Percentiles rank a stretch among this genome's conserved stretches.
These are phyloP conservation scores for Euphorbia tirucalli DNA, from an alignment of 345 rosid genomes.

Conservation along the genomic window DNA sequence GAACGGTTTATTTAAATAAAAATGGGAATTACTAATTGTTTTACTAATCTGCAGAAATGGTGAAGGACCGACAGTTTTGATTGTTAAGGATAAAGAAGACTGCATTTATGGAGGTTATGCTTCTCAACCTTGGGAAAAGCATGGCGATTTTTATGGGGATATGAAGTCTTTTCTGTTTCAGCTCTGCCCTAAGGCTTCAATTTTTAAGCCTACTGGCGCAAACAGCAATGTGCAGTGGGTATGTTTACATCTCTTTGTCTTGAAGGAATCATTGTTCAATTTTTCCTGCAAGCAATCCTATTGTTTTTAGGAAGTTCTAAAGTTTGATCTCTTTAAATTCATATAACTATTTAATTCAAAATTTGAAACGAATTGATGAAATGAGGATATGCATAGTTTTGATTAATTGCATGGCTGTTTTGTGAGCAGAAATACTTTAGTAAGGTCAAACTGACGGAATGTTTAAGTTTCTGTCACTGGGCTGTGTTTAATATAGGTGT, in stretches of 20 bases:
- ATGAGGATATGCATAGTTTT: not conserved
- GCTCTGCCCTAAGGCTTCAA: slow-evolving; percentile 65
- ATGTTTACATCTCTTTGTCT: slow-evolving; percentile 14
- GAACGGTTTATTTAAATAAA: slow-evolving; percentile 15
- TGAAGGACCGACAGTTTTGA: slow-evolving; percentile 60
- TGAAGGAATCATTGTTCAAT: not conserved
- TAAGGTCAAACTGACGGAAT: too few relatives aligned
- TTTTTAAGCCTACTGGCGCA: slow-evolving; percentile 80
- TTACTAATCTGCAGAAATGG: slow-evolving; percentile 54
- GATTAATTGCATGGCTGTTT: not conserved
- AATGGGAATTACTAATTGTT: slow-evolving; percentile 27
- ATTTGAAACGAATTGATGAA: not conserved
- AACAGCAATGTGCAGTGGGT: slow-evolving; percentile 90
- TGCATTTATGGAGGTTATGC: slow-evolving; percentile 84
- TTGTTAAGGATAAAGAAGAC: slow-evolving; percentile 78
- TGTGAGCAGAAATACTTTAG: not conserved
- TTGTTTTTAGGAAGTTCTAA: too few relatives aligned
- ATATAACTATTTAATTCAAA: too few relatives aligned
- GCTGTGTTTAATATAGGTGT: not conserved
- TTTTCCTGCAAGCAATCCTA: too few relatives aligned
- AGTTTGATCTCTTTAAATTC: not conserved
- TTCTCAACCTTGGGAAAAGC: slow-evolving; percentile 86
- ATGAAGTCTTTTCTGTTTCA: slow-evolving; percentile 89
- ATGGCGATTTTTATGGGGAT: slow-evolving; percentile 86
- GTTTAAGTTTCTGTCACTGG: not conserved